Conservation (phyloP, 495 filamentous ascomycete species). For the Staphylotrichum longicolle region DNA sequence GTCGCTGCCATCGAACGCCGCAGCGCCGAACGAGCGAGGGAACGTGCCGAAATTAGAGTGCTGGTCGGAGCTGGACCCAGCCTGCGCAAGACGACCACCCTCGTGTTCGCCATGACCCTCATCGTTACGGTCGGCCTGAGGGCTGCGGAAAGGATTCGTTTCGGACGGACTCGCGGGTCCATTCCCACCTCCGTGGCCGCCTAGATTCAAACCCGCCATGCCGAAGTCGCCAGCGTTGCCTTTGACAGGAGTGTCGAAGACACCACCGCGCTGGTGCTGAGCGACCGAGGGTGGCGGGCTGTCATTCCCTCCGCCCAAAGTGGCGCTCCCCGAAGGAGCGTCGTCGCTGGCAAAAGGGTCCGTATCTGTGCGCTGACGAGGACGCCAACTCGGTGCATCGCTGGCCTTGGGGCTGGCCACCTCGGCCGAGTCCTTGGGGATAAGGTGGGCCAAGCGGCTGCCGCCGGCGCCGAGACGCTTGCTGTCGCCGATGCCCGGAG, state of each 20-base stretch:
- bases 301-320: constrained; percentile 74
- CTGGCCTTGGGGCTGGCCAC: constrained; percentile 47
- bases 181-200: constrained; percentile 52
- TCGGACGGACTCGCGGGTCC: constrained; percentile 79
- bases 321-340: constrained; percentile 68
- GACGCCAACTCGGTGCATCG: constrained; percentile 45
- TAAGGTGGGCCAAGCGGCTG: constrained; percentile 79
- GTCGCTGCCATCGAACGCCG: constrained; percentile 69
- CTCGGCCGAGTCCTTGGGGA: constrained; percentile 74
- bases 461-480: constrained; percentile 74
- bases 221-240: constrained; percentile 65
- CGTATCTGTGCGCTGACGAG: constrained; percentile 67
- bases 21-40: constrained; percentile 46
- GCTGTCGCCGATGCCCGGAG: constrained; percentile 55
- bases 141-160: constrained; percentile 97
- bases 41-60: constrained; percentile 47
- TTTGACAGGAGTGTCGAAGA: constrained; percentile 59
- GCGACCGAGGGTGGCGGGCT: constrained; percentile 52
- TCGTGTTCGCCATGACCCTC: constrained; percentile 66
- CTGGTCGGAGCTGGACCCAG: constrained; percentile 40
- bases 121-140: constrained; percentile 61
- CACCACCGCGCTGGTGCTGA: constrained; percentile 38
- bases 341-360: constrained; percentile 76
- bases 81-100: constrained; percentile 45
- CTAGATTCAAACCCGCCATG: constrained; percentile 72